Percentiles rank a stretch among this genome's conserved stretches.
These are phyloP conservation scores for Trichosporon asahii DNA, from an alignment of 1,284 basidiomycete genomes.

Conservation along the genomic window DNA sequence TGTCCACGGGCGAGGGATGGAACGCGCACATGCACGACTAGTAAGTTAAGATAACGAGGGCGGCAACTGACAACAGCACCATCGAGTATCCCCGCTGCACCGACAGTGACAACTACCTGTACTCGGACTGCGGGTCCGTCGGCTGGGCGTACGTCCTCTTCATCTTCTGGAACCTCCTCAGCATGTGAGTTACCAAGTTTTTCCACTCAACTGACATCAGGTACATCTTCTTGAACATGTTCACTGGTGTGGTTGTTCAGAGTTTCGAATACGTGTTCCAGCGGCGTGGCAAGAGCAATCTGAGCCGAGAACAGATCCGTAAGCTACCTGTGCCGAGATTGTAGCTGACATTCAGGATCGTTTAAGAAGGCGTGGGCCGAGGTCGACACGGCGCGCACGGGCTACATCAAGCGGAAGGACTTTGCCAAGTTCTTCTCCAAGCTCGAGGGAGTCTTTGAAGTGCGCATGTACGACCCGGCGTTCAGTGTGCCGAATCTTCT, in stretches of 20 bases:
- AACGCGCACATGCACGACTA: slow-evolving; percentile 94
- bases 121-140: slow-evolving; percentile 85
- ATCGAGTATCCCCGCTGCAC: slow-evolving; percentile 80
- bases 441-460: slow-evolving; percentile 65
- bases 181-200: slow-evolving; percentile 64
- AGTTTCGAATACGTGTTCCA: slow-evolving; percentile 97
- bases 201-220: slow-evolving; percentile 42
- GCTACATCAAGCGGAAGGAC: slow-evolving; percentile 68
- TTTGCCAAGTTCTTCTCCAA: slow-evolving; percentile 73
- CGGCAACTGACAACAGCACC: slow-evolving; percentile 43
- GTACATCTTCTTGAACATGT: slow-evolving; percentile 95
- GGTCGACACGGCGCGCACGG: slow-evolving; percentile 73
- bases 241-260: slow-evolving; percentile 92
- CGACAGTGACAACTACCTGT: slow-evolving; percentile 57
- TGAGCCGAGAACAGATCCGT: slow-evolving; percentile 85
- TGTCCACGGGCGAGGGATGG: slow-evolving; percentile 52
- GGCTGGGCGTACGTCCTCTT: slow-evolving; percentile 84
- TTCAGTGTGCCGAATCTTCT: slow-evolving; percentile 63
- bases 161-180: slow-evolving; percentile 93
- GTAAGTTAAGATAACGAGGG: too few species aligned
- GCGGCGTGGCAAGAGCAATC: slow-evolving; percentile 69
- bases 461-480: slow-evolving; percentile 72
- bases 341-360: slow-evolving; percentile 31
- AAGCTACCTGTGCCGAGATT: slow-evolving; percentile 19
- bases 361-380: slow-evolving; percentile 95